Evolutionary conservation across 2,329 filamentous ascomycete species (phyloP).

Genomic region (Emergomyces orientalis): DNA sequence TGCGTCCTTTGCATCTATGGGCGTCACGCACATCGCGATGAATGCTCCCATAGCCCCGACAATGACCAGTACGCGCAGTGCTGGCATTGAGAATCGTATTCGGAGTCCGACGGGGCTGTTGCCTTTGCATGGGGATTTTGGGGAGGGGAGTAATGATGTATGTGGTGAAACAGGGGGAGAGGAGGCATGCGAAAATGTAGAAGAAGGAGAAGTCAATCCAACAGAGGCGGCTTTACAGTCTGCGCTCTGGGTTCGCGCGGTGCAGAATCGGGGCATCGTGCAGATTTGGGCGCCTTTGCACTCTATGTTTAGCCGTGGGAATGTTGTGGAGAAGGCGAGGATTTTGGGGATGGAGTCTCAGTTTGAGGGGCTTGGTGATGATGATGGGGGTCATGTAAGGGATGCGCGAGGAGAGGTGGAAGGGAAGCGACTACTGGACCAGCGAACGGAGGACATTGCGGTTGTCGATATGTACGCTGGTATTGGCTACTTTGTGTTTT

Average conservation of each 20-base stretch:
- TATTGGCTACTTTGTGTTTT: constrained; percentile 89
- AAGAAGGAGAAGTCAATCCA: constrained; percentile 23
- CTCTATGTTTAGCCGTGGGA: constrained; percentile 92
- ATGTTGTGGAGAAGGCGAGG: constrained; percentile 78
- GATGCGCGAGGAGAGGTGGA: background rate
- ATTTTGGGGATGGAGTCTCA: constrained; percentile 45
- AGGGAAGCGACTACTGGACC: constrained; percentile 17
- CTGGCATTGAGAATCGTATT: constrained; percentile 55
- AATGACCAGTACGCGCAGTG: constrained; percentile 16
- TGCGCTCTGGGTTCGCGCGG: constrained; percentile 70
- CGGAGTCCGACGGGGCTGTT: constrained; percentile 62
- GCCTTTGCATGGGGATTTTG: constrained; percentile 67
- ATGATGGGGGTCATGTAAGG: background rate
- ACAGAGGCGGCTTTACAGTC: constrained; percentile 47
- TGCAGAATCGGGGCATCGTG: constrained; percentile 64
- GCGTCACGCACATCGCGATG: constrained; percentile 48
- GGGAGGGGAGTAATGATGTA: constrained; percentile 36
- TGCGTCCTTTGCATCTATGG: constrained; percentile 28
- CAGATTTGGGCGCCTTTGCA: constrained; percentile 83
- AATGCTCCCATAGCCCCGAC: constrained; percentile 47
- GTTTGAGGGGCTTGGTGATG: constrained; percentile 28
- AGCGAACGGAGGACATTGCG: constrained; percentile 23
- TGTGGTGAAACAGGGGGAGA: background rate
- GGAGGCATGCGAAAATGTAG: constrained; percentile 7
- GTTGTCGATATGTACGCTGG: constrained; percentile 79